Percentiles rank a stretch among this genome's conserved stretches.
Conservation (phyloP, 371 early-diverging fungal genomes). For the Mucor piriformis region DNA sequence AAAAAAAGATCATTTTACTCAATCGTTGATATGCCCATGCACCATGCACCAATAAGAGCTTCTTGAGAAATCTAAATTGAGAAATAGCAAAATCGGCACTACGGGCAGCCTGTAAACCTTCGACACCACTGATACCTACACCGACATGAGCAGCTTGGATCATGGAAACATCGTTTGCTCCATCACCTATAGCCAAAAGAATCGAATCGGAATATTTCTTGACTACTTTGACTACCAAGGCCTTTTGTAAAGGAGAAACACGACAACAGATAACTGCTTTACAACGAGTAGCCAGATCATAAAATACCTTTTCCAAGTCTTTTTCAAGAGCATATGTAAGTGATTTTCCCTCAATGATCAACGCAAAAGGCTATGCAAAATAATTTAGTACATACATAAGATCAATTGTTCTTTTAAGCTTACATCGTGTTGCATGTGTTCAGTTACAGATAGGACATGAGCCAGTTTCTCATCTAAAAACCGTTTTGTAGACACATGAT, state of each 20-base stretch:
- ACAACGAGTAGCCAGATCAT: conserved; percentile 77
- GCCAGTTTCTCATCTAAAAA: conserved; percentile 73
- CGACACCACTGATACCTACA: conserved; percentile 96
- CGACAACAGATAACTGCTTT: conserved; percentile 92
- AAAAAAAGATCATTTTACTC: conserved; percentile 85
- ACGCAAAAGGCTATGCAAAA: conserved; percentile 52
- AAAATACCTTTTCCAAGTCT: conserved; percentile 66
- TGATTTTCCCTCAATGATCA: conserved; percentile 74
- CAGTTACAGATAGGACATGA: conserved; percentile 26
- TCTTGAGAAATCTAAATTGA: conserved; percentile 88
- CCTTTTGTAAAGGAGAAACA: conserved; percentile 93
- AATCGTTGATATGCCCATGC: conserved; percentile 92
- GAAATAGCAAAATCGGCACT: conserved; percentile 96
- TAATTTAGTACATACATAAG: neutral
- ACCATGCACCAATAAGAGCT: conserved; percentile 91
- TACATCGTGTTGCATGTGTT: conserved; percentile 21
- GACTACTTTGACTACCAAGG: conserved; percentile 87
- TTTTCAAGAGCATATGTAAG: conserved; percentile 72
- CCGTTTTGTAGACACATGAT: conserved; percentile 68
- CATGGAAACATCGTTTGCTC: conserved; percentile 99
- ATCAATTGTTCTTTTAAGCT: neutral
- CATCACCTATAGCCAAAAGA: conserved; percentile 94
- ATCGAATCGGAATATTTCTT: conserved; percentile 76
- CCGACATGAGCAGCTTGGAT: conserved; percentile 96
- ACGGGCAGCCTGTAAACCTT: conserved; percentile 96